Evolutionary conservation across 805 yeast genomes (phyloP).

Genomic region (Cyberlindnera bimundalis): DNA sequence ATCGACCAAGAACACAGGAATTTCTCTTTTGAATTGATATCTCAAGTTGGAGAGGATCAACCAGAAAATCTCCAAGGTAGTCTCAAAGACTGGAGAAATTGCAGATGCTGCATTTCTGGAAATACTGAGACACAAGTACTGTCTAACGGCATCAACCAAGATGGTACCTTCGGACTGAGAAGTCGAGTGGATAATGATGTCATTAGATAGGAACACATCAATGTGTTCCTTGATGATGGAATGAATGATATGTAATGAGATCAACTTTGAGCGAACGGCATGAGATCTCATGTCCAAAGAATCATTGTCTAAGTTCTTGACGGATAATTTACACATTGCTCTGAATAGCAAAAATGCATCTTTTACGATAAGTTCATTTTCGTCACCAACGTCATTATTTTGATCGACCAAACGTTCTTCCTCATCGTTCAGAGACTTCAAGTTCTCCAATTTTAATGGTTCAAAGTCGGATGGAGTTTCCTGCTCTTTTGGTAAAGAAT

Average conservation of each 20-base stretch:
- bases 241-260: conserved; percentile 85
- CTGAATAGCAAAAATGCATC: conserved; percentile 93
- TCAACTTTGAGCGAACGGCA: conserved; percentile 84
- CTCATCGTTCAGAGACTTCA: conserved; percentile 54
- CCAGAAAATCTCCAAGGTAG: conserved; percentile 93
- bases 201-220: conserved; percentile 66
- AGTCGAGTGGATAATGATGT: conserved; percentile 48
- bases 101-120: conserved; percentile 93
- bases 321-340: conserved; percentile 91
- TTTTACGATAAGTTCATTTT: conserved; percentile 68
- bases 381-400: conserved; percentile 44
- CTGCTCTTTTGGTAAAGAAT: conserved; percentile 4
- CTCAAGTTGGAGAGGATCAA: conserved; percentile 77
- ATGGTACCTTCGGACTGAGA: conserved; percentile 53
- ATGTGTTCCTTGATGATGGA: conserved; percentile 82
- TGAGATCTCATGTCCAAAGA: conserved; percentile 85
- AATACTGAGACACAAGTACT: conserved; percentile 75
- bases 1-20: conserved; percentile 89
- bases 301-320: conserved; percentile 75
- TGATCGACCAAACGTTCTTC: conserved; percentile 53
- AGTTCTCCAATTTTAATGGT: conserved; percentile 55
- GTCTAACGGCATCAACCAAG: conserved; percentile 76
- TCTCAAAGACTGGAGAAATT: conserved; percentile 86
- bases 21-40: conserved; percentile 85
- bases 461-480: conserved; percentile 13